These are phyloP conservation scores for Ceratobasidium theobromae DNA, from an alignment of 1,284 basidiomycete genomes.

Conservation along the genomic window DNA sequence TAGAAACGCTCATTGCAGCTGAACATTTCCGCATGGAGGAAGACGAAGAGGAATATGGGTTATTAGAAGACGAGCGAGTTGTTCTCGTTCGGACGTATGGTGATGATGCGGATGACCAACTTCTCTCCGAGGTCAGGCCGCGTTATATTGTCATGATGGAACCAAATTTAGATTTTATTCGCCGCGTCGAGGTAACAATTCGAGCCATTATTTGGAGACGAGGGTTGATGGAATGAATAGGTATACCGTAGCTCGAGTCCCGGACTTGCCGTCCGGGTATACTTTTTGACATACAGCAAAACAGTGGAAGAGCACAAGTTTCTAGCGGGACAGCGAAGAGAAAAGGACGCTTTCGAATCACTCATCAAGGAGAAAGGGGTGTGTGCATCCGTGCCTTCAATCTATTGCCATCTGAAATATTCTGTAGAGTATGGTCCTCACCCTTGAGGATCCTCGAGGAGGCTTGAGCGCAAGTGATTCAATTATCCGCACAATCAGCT, in stretches of 20 bases:
- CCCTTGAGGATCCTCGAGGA: constrained; percentile 76
- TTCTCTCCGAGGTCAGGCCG: constrained; percentile 86
- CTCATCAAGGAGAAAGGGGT: constrained; percentile 86
- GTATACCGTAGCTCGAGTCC: constrained; percentile 82
- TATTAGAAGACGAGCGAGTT: constrained; percentile 77
- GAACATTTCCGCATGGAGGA: constrained; percentile 43
- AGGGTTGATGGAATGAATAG: constrained; percentile 48
- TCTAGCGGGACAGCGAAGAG: constrained; percentile 81
- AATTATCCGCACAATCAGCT: constrained; percentile 83
- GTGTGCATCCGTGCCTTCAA: background rate
- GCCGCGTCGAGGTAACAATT: constrained; percentile 79
- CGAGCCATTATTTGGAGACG: background rate
- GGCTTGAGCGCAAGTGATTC: constrained; percentile 52
- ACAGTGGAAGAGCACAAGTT: constrained; percentile 97
- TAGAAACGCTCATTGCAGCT: constrained; percentile 6
- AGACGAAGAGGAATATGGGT: constrained; percentile 80
- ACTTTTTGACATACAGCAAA: constrained; percentile 91
- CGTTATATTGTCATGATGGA: constrained; percentile 96
- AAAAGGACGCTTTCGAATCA: constrained; percentile 93
- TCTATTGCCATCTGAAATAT: background rate
- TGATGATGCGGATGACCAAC: constrained; percentile 88
- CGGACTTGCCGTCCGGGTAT: constrained; percentile 83
- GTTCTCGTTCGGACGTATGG: constrained; percentile 87
- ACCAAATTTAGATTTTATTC: constrained; percentile 88
- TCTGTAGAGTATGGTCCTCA: constrained; percentile 82